Conservation (phyloP, 345 rosid genomes). For the Sonneratia caseolaris region DNA sequence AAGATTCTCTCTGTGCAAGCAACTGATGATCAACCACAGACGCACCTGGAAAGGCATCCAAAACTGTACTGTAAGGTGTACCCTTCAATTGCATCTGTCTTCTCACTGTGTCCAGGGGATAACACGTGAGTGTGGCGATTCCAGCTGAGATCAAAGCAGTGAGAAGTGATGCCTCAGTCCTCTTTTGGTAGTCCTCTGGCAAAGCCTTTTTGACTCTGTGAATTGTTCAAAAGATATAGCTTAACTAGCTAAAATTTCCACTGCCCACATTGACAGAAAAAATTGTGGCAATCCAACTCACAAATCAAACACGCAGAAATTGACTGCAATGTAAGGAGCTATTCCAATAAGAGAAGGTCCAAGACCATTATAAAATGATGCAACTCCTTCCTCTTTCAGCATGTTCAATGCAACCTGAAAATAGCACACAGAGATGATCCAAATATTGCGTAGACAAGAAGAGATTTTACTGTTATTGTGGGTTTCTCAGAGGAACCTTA, state of each 20-base stretch:
- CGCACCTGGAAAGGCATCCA: constrained; percentile 76
- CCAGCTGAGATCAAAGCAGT: constrained; percentile 81
- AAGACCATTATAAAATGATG: constrained; percentile 82
- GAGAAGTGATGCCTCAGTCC: constrained; percentile 65
- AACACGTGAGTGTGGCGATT: constrained; percentile 83
- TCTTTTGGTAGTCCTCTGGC: constrained; percentile 70
- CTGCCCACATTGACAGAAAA: constrained; percentile 2
- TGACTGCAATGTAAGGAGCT: constrained; percentile 94
- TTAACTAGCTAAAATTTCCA: not conserved
- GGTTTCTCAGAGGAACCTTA: constrained; percentile 15
- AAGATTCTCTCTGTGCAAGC: not conserved
- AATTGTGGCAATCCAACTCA: constrained; percentile 31
- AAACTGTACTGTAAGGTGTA: constrained; percentile 72
- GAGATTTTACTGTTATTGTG: not conserved
- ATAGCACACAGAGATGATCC: constrained; percentile 7
- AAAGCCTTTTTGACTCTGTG: constrained; percentile 83
- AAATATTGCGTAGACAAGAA: not conserved
- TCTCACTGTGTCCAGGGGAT: constrained; percentile 92
- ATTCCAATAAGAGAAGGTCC: constrained; percentile 92
- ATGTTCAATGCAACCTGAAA: constrained; percentile 77
- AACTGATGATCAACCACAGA: not conserved
- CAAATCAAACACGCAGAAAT: constrained; percentile 91
- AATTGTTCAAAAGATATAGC: constrained; percentile 7
- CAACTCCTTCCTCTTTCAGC: constrained; percentile 88
- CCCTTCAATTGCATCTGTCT: constrained; percentile 98